Conservation (phyloP, 106 monocot species). For the Dactylorhiza incarnata region DNA sequence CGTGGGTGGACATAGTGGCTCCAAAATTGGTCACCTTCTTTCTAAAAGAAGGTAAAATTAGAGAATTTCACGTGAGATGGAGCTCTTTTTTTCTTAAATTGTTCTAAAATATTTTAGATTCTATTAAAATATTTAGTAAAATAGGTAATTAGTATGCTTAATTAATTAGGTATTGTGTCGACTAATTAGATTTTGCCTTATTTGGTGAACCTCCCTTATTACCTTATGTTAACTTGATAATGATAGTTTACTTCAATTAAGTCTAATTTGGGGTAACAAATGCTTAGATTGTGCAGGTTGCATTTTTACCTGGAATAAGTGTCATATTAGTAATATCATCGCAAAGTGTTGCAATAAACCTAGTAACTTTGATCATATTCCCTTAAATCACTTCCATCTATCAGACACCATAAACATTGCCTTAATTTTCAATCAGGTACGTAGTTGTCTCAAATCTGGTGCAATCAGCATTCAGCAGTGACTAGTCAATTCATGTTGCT, state of each 20-base stretch:
- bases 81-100: too few species aligned
- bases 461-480: not conserved
- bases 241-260: not conserved
- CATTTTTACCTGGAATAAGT: not conserved
- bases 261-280: not conserved
- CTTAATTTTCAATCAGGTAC: not conserved
- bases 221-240: not conserved
- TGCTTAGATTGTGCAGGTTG: not conserved
- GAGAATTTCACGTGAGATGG: not conserved
- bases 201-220: not conserved
- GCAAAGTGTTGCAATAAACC: not conserved
- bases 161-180: not conserved
- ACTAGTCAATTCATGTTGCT: conserved; percentile 3
- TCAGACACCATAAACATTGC: not conserved
- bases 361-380: not conserved
- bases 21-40: too few species aligned
- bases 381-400: not conserved
- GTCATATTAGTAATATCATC: not conserved
- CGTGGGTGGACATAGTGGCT: too few species aligned
- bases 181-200: not conserved
- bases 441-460: not conserved
- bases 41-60: too few species aligned
- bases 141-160: not conserved
- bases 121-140: not conserved
- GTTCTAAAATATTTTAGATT: not conserved